Conservation (phyloP, 192 early-diverging fungal genomes). For the Backusella tarrabulga region DNA sequence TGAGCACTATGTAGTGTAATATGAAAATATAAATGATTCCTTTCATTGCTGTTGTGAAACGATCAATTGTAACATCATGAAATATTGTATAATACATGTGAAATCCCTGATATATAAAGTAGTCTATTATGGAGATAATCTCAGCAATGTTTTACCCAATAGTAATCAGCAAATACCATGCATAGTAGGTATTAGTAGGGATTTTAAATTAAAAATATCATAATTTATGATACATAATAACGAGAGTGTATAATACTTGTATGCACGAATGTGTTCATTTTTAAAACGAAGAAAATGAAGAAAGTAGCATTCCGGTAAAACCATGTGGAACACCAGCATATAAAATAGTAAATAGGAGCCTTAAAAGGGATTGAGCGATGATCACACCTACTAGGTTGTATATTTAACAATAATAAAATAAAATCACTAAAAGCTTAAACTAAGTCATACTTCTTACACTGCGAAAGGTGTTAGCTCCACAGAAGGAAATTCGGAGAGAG, state of each 20-base stretch:
- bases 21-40: background rate
- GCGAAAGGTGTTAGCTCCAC: too few relatives aligned
- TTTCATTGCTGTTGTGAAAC: background rate
- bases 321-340: background rate
- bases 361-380: background rate
- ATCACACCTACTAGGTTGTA: background rate
- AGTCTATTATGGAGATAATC: background rate
- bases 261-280: background rate
- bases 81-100: background rate
- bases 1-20: background rate
- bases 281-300: background rate
- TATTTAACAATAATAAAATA: background rate
- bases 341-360: background rate
- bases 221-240: background rate
- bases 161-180: background rate
- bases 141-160: background rate
- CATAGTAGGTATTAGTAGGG: background rate
- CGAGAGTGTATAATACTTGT: background rate
- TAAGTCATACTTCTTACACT: background rate
- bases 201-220: constrained; percentile 1
- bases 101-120: background rate
- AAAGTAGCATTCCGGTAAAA: background rate
- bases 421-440: background rate
- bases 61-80: background rate
- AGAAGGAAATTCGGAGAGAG: too few relatives aligned